Evolutionary conservation across 2,329 filamentous ascomycete species (phyloP).

Genomic region (Lachnellula occidentalis): DNA sequence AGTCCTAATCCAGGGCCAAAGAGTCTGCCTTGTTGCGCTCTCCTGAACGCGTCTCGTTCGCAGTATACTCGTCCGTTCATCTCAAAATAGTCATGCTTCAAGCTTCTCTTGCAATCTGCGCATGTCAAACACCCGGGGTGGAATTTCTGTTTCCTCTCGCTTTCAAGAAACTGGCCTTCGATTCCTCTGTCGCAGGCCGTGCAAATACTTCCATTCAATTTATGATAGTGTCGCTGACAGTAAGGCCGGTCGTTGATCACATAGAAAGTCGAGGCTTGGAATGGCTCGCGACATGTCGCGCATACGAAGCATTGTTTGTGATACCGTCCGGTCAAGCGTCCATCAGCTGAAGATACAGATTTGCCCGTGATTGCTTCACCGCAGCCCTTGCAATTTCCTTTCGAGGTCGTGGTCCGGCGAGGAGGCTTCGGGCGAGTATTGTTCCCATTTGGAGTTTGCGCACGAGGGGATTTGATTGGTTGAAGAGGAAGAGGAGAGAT

Average conservation of each 20-base stretch:
- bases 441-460: constrained; percentile 5
- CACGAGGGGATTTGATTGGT: constrained; percentile 9
- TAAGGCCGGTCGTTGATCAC: constrained; percentile 83
- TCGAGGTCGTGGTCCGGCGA: constrained; percentile 22
- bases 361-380: constrained; percentile 75
- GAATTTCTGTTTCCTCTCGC: constrained; percentile 70
- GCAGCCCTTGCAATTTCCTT: constrained; percentile 78
- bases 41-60: constrained; percentile 67
- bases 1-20: constrained; percentile 12
- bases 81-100: constrained; percentile 87
- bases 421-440: constrained; percentile 4
- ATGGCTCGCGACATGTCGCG: constrained; percentile 73
- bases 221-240: constrained; percentile 89
- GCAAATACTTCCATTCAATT: constrained; percentile 83
- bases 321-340: constrained; percentile 84
- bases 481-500: constrained; percentile 32
- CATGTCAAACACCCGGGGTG: constrained; percentile 86
- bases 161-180: constrained; percentile 89
- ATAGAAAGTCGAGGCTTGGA: constrained; percentile 86
- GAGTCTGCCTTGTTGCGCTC: constrained; percentile 23
- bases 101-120: constrained; percentile 64
- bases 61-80: constrained; percentile 76
- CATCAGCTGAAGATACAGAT: constrained; percentile 89
- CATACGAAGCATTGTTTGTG: constrained; percentile 96
- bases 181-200: constrained; percentile 76